phyloP scores from a whole-genome alignment of 108 stramenopile species.

The Nitzschia putrida region DNA sequence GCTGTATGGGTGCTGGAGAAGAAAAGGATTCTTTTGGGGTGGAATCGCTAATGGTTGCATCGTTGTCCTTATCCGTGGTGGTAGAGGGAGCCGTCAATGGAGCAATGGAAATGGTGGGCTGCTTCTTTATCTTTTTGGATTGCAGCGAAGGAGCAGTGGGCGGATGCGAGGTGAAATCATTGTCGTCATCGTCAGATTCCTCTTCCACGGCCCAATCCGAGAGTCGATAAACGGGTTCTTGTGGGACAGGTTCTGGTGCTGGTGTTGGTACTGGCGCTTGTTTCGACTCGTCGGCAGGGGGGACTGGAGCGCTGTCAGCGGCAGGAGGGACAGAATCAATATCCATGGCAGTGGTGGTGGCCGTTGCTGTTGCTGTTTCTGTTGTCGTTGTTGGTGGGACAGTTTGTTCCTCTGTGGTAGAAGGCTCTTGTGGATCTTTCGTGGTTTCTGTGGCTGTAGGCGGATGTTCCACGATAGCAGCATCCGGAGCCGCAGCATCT shows the following conservation, averaged over 20 bases:
- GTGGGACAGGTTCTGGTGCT: not conserved
- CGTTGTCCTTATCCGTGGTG: not conserved
- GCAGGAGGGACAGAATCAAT: no score
- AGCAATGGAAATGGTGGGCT: not conserved
- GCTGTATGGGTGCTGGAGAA: not conserved
- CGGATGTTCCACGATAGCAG: not conserved
- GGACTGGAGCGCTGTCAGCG: no score
- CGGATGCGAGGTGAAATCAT: not conserved
- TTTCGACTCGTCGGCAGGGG: slow-evolving; percentile 1
- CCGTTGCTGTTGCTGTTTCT: not conserved
- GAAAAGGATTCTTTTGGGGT: not conserved
- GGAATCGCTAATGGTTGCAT: no score
- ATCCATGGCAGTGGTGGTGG: no score
- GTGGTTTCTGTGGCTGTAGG: not conserved
- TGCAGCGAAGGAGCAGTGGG: no score
- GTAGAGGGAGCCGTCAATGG: not conserved
- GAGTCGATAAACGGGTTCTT: no score
- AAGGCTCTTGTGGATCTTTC: not conserved
- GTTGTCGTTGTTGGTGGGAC: not conserved
- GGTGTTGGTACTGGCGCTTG: not conserved
- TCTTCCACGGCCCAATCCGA: not conserved
- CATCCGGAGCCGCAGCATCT: not conserved
- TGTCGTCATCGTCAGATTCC: not conserved
- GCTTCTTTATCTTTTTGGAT: no score
- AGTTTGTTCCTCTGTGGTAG: not conserved